phyloP scores from a whole-genome alignment of 2,329 filamentous ascomycete species.

The Ceratocystis destructans region DNA sequence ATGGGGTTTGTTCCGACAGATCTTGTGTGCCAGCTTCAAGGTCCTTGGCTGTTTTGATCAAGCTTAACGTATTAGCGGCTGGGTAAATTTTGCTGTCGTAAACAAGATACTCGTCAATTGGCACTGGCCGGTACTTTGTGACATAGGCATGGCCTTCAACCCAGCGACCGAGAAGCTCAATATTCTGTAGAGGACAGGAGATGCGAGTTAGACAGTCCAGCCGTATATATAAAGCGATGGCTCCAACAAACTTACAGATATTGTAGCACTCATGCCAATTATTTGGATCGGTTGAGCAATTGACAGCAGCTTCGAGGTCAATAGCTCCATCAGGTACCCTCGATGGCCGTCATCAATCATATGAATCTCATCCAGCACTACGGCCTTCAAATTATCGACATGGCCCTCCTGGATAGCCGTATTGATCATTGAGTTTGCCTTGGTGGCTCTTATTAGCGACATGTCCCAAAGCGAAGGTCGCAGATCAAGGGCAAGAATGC shows the following conservation, averaged over 20 bases:
- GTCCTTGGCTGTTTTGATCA: conserved; percentile 45
- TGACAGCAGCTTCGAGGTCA: conserved; percentile 59
- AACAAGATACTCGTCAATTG: conserved; percentile 60
- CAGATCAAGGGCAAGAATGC: neutral
- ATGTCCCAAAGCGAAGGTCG: neutral
- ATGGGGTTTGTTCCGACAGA: conserved; percentile 20
- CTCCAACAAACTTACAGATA: conserved; percentile 42
- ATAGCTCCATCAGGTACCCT: conserved; percentile 61
- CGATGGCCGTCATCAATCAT: conserved; percentile 67
- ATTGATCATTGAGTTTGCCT: conserved; percentile 65
- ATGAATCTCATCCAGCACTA: conserved; percentile 68
- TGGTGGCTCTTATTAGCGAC: conserved; percentile 12
- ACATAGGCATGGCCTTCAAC: conserved; percentile 57
- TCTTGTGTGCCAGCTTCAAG: conserved; percentile 29
- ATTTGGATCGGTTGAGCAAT: conserved; percentile 55
- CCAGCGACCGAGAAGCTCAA: conserved; percentile 55
- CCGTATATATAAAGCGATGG: too few species aligned
- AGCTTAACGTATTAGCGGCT: conserved; percentile 39
- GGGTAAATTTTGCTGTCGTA: conserved; percentile 56
- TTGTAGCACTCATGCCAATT: conserved; percentile 66
- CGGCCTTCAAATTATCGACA: conserved; percentile 48
- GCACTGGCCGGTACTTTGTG: conserved; percentile 60
- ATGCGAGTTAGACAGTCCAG: neutral
- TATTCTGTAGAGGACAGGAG: conserved; percentile 39
- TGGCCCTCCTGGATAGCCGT: conserved; percentile 56